These are phyloP conservation scores for Amphicarpaea edgeworthii DNA, from an alignment of 306 rosid species.

Conservation along the genomic window DNA sequence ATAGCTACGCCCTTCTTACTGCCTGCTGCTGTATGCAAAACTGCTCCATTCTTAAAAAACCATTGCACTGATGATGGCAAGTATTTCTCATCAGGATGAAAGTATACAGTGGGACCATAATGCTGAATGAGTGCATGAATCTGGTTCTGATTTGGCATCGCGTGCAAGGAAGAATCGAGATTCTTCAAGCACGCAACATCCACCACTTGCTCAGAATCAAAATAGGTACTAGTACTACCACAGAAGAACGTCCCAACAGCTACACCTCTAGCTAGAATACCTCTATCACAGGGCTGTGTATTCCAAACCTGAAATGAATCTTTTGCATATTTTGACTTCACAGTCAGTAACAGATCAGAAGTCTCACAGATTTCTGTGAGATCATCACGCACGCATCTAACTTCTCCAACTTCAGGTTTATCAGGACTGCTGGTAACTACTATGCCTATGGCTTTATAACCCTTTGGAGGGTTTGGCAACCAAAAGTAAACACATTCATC, in stretches of 20 bases:
- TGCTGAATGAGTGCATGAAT: slow-evolving; percentile 81
- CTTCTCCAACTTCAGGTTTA: slow-evolving; percentile 68
- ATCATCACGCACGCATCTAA: slow-evolving; percentile 79
- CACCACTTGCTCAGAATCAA: slow-evolving; percentile 53
- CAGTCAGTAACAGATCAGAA: slow-evolving; percentile 48
- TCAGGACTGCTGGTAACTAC: slow-evolving; percentile 63
- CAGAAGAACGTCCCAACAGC: slow-evolving; percentile 84
- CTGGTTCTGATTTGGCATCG: slow-evolving; percentile 88
- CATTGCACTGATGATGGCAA: slow-evolving; percentile 94
- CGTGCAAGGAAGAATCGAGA: slow-evolving; percentile 54
- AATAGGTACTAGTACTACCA: slow-evolving; percentile 52
- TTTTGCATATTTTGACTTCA: slow-evolving; percentile 55
- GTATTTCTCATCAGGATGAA: slow-evolving; percentile 86
- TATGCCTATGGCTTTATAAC: slow-evolving; percentile 84
- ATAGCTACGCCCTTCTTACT: slow-evolving; percentile 42
- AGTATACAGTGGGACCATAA: slow-evolving; percentile 89
- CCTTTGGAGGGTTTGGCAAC: slow-evolving; percentile 85
- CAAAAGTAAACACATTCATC: slow-evolving; percentile 77
- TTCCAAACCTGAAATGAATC: slow-evolving; percentile 69
- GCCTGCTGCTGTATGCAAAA: slow-evolving; percentile 55
- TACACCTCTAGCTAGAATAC: slow-evolving; percentile 71
- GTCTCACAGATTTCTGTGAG: slow-evolving; percentile 87
- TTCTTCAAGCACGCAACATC: slow-evolving; percentile 83
- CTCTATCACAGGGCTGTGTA: slow-evolving; percentile 73
- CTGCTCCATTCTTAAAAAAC: slow-evolving; percentile 85